phyloP scores from a whole-genome alignment of 257 asterid species.

The Capsicum rhomboideum region DNA sequence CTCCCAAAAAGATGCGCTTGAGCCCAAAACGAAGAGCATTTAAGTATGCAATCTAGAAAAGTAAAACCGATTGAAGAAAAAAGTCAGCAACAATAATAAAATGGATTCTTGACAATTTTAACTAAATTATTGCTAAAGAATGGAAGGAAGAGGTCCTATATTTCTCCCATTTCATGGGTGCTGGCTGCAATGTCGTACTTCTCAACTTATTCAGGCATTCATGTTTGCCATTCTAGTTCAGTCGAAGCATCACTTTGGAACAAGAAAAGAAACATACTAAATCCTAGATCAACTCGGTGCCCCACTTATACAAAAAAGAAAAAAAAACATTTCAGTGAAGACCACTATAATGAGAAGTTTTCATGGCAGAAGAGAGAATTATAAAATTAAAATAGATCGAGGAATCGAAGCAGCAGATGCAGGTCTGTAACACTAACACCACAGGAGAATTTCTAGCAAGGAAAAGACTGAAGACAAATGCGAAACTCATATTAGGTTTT shows the following conservation, averaged over 20 bases:
- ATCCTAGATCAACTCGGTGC: not conserved
- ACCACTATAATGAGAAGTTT: not conserved
- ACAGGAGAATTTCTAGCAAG: not conserved
- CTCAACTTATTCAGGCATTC: not conserved
- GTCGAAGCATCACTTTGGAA: not conserved
- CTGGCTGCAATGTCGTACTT: not conserved
- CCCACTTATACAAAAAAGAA: not conserved
- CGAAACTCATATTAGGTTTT: not conserved
- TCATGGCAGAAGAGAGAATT: not conserved
- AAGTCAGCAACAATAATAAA: not conserved
- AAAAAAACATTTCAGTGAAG: not conserved
- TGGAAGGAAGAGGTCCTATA: not conserved
- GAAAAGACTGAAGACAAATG: not conserved
- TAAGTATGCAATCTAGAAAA: constrained; percentile 72
- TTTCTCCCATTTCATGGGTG: not conserved
- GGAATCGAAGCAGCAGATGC: not conserved
- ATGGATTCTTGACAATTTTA: not conserved
- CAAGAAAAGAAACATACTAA: not conserved
- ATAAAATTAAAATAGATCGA: not conserved
- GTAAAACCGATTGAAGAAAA: not conserved
- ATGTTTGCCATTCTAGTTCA: not conserved
- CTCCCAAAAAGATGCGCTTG: constrained; percentile 84
- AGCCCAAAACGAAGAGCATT: constrained; percentile 78
- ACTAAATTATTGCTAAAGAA: not conserved
- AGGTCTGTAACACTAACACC: not conserved